Conservation (phyloP, 2,329 filamentous ascomycete genomes). For the Fonsecaea monophora region DNA sequence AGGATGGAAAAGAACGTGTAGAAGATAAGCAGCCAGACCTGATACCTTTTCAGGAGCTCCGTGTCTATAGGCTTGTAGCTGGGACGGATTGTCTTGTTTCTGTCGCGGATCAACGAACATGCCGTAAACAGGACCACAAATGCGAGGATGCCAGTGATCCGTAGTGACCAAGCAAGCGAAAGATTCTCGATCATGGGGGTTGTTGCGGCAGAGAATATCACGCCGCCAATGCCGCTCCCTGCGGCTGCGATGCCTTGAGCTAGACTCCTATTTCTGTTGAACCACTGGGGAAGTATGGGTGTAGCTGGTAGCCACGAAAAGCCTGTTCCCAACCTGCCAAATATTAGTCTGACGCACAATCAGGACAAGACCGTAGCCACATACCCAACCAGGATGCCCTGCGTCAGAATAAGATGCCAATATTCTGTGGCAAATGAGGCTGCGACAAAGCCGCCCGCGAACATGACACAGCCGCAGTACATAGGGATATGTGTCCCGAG, state of each 20-base stretch:
- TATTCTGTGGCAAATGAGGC: slow-evolving; percentile 42
- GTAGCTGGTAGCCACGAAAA: slow-evolving; percentile 41
- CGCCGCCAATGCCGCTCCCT: slow-evolving; percentile 43
- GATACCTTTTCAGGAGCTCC: slow-evolving; percentile 34
- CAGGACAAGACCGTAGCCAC: neutral
- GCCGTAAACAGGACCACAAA: slow-evolving; percentile 40
- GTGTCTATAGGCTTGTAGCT: slow-evolving; percentile 39
- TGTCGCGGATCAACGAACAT: slow-evolving; percentile 42
- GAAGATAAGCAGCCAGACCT: slow-evolving; percentile 40
- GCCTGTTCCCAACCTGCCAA: slow-evolving; percentile 38
- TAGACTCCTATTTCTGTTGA: slow-evolving; percentile 43
- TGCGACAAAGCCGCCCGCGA: slow-evolving; percentile 39
- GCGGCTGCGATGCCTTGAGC: slow-evolving; percentile 44
- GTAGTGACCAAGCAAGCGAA: slow-evolving; percentile 42
- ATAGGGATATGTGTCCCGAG: slow-evolving; percentile 40
- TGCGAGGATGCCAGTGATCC: slow-evolving; percentile 43
- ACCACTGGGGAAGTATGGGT: slow-evolving; percentile 44
- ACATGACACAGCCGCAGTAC: slow-evolving; percentile 38
- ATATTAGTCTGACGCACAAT: neutral
- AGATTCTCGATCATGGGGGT: slow-evolving; percentile 43
- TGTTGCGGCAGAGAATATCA: slow-evolving; percentile 42
- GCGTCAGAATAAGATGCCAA: slow-evolving; percentile 41
- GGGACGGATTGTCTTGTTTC: slow-evolving; percentile 40
- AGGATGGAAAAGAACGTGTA: slow-evolving; percentile 57
- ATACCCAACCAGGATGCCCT: slow-evolving; percentile 42